Base-by-base conservation (phyloP, 1,284 basidiomycete species). In the Tausonia pullulans region DNA sequence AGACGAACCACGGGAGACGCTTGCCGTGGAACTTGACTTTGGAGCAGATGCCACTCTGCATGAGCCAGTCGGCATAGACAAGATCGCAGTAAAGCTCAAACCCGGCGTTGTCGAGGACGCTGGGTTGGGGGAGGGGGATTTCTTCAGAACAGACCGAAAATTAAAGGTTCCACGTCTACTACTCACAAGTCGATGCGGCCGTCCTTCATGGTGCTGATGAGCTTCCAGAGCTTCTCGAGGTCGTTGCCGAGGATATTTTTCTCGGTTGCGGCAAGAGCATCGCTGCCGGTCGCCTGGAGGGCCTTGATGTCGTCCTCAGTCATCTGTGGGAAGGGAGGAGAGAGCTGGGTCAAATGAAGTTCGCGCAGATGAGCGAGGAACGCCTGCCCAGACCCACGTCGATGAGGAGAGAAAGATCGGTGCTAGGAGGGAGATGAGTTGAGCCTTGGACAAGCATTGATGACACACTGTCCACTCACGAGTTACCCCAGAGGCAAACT, bases 11-110 rank as follows among this genome's bases (percentile, higher is more conserved):
- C 7, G 89, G 82, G 70, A 86, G 88, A 8, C 88, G 83, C 75
- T 92, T 95, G 62, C 91, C 90, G 74, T 95, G 95, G 85, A 98
- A 97, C 70, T 84, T 84, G 68, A 98, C 81, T 77, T 92, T 80
- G 62, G 78, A 85, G 52, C 90, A 92, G 56, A 94, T 84, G 3
- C 93, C 94, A 67, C 84, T 87, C 77, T 97, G 93, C 68, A 98
- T 82, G 68, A 98, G 83, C 74, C 74, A 80, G 82, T 75, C 74
- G 85, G 90, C 92, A 74, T 95, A 98, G 66, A 98, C 91, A 68
- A 90, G 87, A 73, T 98, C 95, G 71, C 93, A 97, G 76, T 96
- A 98, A 50, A 98, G 79, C 78, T 98, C 94, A 73, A 97, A 97
- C 14, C 93, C 91, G 51, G 89, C 81, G 71, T 92, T 93, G 74